Base-by-base conservation (phyloP, 108 stramenopile species). In the Epithemia pelagica region DNA sequence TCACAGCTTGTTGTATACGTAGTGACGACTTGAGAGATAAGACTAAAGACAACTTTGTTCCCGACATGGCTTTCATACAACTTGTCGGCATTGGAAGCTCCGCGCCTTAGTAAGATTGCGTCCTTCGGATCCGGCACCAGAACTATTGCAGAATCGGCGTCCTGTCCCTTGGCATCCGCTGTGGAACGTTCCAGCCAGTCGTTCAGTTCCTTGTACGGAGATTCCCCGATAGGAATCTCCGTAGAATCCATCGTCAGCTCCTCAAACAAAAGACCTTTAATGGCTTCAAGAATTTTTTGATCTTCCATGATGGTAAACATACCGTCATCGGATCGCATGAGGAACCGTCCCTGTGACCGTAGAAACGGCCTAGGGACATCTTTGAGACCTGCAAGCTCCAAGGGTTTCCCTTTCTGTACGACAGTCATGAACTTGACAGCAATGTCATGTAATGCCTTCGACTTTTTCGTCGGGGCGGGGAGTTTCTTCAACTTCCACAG, bases 301-400 rank as follows among this genome's bases (percentile, higher is more conserved):
- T 74, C 71, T 19, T 58, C 26, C 23, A 55, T 55, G 0, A 79
- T 53, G 22, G 32, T 0, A 1, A 23, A 67, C 54, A 30, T 64
- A 5, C 29, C 32, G 0, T 46, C 29, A 26, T 56, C 65, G 0
- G 30, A 29, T 26, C 59, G 66, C 52, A 67, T 64, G 26, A 75
- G 69, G 54, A 73, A 74, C 2, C 68, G 58, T 15, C 80, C 80
- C 23, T 51, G 29, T 21, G 68, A 68, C 26, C 54, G 64, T 27
- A 81, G 53, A 60, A 76, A 81, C 20, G 80, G 70, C 10, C 31
- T 67, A 27, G 80, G 80, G 7, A 81, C 80, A 37, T 76, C 75
- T 63, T 74, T 76, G 24, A 81, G 33, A 20, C 80, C 75, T 2
- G 80, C 72, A 20, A 76, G 54, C 37, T 76, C 75, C 57, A 66